Base-by-base conservation (phyloP, 2,329 filamentous ascomycete genomes). In the Zymoseptoria crescenta region DNA sequence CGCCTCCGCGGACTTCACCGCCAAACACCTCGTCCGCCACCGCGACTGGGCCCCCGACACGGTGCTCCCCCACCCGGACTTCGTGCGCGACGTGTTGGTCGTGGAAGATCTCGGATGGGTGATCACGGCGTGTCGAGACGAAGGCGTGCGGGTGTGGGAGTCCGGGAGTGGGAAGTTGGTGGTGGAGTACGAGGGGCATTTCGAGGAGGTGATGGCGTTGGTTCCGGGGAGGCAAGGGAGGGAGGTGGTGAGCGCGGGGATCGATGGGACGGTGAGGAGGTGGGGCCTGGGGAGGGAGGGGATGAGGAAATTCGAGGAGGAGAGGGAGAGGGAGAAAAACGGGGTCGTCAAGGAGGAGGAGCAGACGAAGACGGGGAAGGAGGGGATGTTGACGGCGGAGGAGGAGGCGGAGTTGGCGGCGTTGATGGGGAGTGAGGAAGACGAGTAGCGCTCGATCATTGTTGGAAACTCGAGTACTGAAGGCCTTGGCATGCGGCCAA, bases 391-490 rank as follows among this genome's bases (percentile, higher is more conserved):
- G 74, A 96, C 91, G 4, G 87, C 84, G 10, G 93, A 97, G 67
- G 94, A 99, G 73, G 93, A 97, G 74, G 87, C 88, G 4, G 94
- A 97, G 74, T 79, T 99, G 64, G 92, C 91, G 13, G 94, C 92
- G 64, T 76, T 99, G 72, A 89, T 99, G 89, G 90, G 87, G 58
- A 87, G 90, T 62, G 80, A 83, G 66, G 86, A 89, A n/a, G n/a
- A n/a, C n/a, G n/a, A n/a, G n/a, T n/a, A n/a, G n/a, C n/a, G n/a
- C n/a, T n/a, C n/a, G n/a, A n/a, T n/a, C n/a, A n/a, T n/a, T 35
- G 29, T 8, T 35, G 8, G 29, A 35, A 4, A 35, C 8, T 35
- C 29, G 29, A 8, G 29, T 35, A 35, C 29, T 35, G 13, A n/a
- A n/a, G n/a, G n/a, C n/a, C n/a, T n/a, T n/a, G n/a, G n/a, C n/a